Conservation (phyloP, 352 stramenopile genomes). For the Globisporangium apiculatum region DNA sequence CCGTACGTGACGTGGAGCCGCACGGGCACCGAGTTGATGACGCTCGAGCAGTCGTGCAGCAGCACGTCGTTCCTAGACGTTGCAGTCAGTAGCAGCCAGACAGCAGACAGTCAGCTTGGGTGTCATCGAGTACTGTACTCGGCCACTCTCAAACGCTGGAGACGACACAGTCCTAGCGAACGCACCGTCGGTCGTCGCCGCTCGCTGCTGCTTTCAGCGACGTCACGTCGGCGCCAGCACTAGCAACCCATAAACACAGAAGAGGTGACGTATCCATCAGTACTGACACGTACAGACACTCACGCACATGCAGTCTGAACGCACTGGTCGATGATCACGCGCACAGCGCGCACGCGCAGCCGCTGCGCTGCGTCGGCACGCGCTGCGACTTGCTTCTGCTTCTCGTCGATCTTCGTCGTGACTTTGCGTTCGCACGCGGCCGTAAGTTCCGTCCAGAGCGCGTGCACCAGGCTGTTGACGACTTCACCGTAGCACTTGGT, state of each 20-base stretch:
- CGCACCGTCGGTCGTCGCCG: constrained; percentile 10
- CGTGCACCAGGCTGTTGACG: constrained; percentile 65
- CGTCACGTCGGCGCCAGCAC: constrained; percentile 36
- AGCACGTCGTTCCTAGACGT: constrained; percentile 51
- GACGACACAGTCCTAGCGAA: neutral
- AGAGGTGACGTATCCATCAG: neutral
- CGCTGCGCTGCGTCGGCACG: constrained; percentile 52
- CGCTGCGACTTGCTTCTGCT: constrained; percentile 57
- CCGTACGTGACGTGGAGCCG: constrained; percentile 73
- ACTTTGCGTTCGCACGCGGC: constrained; percentile 47
- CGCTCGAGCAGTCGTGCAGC: constrained; percentile 71
- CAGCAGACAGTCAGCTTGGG: neutral
- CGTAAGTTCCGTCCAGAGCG: constrained; percentile 51
- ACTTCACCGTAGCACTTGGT: constrained; percentile 47
- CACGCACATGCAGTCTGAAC: constrained; percentile 8
- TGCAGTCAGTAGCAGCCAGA: neutral
- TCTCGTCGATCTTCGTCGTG: constrained; percentile 72
- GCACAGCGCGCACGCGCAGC: constrained; percentile 50
- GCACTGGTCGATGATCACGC: constrained; percentile 58
- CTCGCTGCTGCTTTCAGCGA: constrained; percentile 27
- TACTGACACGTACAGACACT: neutral
- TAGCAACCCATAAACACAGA: constrained; percentile 10
- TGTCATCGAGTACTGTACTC: too few relatives aligned
- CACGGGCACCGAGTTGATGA: constrained; percentile 63
- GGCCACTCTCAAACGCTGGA: too few relatives aligned